Conservation (phyloP, 2,329 filamentous ascomycete species). For the Incumbomyces delicatus region DNA sequence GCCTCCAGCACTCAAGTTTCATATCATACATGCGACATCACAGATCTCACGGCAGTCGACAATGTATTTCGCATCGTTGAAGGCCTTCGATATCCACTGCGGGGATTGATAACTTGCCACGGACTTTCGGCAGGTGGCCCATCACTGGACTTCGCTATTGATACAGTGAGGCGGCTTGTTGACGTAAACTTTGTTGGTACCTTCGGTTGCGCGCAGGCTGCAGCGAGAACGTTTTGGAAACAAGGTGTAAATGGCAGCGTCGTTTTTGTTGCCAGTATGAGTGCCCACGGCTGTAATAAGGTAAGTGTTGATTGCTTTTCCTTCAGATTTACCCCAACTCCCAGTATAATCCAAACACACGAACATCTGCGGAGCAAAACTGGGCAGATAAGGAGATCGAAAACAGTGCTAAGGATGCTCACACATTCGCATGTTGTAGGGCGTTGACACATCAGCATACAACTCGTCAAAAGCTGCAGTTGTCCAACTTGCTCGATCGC, state of each 20-base stretch:
- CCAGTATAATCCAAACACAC: too few relatives aligned
- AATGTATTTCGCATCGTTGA: background rate
- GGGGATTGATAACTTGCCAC: slow-evolving; percentile 10
- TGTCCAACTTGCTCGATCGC: slow-evolving; percentile 31
- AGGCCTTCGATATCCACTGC: slow-evolving; percentile 5
- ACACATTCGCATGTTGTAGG: background rate
- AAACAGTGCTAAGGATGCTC: too few relatives aligned
- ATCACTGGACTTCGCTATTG: slow-evolving; percentile 43
- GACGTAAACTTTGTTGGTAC: slow-evolving; percentile 57
- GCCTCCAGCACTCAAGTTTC: background rate
- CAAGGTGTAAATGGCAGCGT: slow-evolving; percentile 21
- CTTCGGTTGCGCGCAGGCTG: slow-evolving; percentile 47
- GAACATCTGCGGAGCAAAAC: too few relatives aligned
- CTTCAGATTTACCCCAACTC: background rate
- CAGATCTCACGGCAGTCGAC: background rate
- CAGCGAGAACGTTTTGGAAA: slow-evolving; percentile 41
- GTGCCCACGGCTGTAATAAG: slow-evolving; percentile 21
- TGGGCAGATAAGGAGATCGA: too few relatives aligned
- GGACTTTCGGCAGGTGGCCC: slow-evolving; percentile 5
- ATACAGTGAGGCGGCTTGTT: slow-evolving; percentile 50
- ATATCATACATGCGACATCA: slow-evolving; percentile 3
- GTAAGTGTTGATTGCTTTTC: background rate
- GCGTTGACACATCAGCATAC: slow-evolving; percentile 24
- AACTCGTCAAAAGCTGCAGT: slow-evolving; percentile 37
- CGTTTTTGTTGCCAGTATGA: slow-evolving; percentile 25